Percentiles rank a stretch among this genome's conserved stretches.
These are phyloP conservation scores for Fallopia convolvulus DNA, from an alignment of 148 eudicot species.

Conservation along the genomic window DNA sequence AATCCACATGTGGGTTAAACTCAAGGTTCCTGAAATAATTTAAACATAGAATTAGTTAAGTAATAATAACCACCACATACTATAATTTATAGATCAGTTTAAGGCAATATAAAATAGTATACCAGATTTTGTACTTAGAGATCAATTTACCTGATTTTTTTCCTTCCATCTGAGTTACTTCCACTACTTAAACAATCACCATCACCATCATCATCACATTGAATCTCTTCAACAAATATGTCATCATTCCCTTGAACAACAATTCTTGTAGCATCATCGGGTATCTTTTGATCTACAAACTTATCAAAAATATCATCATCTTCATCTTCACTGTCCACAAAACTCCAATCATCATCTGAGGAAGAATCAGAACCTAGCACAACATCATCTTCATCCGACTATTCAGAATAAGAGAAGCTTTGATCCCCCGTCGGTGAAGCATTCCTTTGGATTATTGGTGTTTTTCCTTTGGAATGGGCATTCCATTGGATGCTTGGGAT, in stretches of 20 bases:
- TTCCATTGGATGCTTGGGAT: background rate
- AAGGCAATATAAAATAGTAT: too few relatives aligned
- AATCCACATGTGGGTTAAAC: background rate
- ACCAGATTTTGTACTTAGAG: too few relatives aligned
- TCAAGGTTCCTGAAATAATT: background rate
- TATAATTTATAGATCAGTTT: too few relatives aligned
- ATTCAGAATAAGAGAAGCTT: too few relatives aligned
- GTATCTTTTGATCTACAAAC: background rate
- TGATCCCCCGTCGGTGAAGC: too few relatives aligned
- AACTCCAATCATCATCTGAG: background rate
- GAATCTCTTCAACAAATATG: background rate
- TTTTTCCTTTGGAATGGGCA: too few relatives aligned
- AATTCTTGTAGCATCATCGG: background rate
- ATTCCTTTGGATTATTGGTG: too few relatives aligned
- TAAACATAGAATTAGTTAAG: too few relatives aligned
- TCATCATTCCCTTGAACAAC: background rate
- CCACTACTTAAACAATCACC: background rate
- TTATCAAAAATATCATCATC: background rate
- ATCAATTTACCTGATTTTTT: background rate
- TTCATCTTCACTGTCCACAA: background rate
- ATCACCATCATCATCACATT: background rate
- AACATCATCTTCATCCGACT: background rate
- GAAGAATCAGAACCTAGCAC: background rate
- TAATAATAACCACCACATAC: too few relatives aligned
- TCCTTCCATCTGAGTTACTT: background rate